Percentiles rank a stretch among this genome's conserved stretches.
Evolutionary conservation across 345 rosid genomes (phyloP).

Genomic region (Acer yangbiense): DNA sequence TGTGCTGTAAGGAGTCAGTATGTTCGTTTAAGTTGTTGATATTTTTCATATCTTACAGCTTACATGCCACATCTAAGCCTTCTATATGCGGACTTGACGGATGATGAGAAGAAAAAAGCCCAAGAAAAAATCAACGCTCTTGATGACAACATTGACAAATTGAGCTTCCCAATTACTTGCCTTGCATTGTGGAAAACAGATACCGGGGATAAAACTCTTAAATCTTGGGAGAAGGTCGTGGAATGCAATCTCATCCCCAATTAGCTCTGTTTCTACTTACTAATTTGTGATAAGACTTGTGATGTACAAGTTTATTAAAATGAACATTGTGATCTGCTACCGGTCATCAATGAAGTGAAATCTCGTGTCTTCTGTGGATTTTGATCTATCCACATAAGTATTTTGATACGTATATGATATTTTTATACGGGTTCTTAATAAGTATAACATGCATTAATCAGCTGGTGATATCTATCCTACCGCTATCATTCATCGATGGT

Average conservation of each 20-base stretch:
- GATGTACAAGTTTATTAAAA: too few relatives aligned
- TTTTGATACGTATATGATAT: neutral
- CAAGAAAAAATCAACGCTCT: slow-evolving; percentile 57
- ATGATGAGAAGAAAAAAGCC: slow-evolving; percentile 77
- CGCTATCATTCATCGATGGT: neutral
- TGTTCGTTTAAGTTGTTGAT: neutral
- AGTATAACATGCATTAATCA: neutral
- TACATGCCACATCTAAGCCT: slow-evolving; percentile 93
- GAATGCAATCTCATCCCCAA: slow-evolving; percentile 50
- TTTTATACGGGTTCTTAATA: too few relatives aligned
- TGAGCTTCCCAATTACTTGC: slow-evolving; percentile 57
- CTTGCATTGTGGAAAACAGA: slow-evolving; percentile 69
- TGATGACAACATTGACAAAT: slow-evolving; percentile 47
- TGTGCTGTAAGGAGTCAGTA: neutral
- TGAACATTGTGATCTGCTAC: neutral
- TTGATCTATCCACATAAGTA: neutral
- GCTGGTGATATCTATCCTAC: neutral
- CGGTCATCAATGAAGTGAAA: neutral
- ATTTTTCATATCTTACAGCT: slow-evolving; percentile 39
- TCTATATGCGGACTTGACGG: slow-evolving; percentile 67
- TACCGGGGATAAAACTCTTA: slow-evolving; percentile 56
- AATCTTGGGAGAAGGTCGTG: slow-evolving; percentile 78
- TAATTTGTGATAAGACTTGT: neutral
- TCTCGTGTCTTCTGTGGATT: neutral
- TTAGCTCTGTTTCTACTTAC: slow-evolving; percentile 21